These are phyloP conservation scores for Bothriochloa decipiens DNA, from an alignment of 176 grass and related monocot species.

Conservation along the genomic window DNA sequence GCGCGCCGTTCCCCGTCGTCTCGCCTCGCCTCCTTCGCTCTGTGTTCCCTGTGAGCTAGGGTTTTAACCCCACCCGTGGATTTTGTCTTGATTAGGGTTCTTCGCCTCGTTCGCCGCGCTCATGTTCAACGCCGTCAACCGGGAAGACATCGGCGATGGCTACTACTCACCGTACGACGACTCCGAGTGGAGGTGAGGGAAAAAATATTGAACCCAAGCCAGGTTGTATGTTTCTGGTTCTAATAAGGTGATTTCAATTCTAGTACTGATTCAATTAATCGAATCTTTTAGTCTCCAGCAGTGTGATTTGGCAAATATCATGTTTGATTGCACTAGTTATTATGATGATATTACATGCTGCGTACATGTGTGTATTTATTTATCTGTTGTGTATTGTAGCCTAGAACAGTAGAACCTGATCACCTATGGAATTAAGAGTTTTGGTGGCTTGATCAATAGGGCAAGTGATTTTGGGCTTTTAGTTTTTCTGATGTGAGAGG, in stretches of 20 bases:
- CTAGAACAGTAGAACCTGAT: not conserved
- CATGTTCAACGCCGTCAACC: constrained; percentile 89
- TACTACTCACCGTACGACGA: constrained; percentile 78
- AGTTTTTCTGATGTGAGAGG: not conserved
- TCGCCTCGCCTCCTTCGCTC: not conserved
- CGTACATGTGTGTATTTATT: not conserved
- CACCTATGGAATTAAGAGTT: not conserved
- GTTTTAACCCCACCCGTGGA: not conserved
- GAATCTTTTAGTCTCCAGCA: not conserved
- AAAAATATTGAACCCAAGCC: not conserved
- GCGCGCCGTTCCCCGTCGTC: not conserved
- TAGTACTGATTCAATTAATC: not conserved
- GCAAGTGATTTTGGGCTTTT: not conserved
- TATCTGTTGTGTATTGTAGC: not conserved
- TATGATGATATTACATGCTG: not conserved
- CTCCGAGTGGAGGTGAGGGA: constrained; percentile 70
- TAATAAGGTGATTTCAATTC: not conserved
- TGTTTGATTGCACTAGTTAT: not conserved
- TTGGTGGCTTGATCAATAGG: not conserved
- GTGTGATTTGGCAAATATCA: not conserved
- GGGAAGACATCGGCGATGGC: constrained; percentile 60
- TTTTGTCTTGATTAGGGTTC: constrained; percentile 38
- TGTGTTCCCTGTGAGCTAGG: not conserved
- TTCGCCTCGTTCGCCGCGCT: constrained; percentile 52
- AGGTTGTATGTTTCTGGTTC: not conserved